Conservation (phyloP, 108 stramenopile species). For the Discostella stelligeroides region DNA sequence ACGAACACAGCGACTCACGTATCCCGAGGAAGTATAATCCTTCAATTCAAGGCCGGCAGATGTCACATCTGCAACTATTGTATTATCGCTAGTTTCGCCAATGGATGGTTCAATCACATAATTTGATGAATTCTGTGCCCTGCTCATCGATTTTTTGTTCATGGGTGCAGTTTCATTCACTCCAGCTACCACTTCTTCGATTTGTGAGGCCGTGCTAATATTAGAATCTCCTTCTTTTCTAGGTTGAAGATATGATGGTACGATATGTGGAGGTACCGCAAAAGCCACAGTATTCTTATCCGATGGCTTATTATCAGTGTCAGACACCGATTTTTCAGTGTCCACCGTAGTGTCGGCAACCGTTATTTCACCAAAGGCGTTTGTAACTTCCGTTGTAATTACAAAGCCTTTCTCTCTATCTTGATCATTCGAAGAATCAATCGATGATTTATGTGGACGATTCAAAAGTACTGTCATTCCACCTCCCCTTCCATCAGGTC, state of each 20-base stretch:
- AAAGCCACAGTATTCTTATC: constrained; percentile 15
- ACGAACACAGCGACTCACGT: constrained; percentile 19
- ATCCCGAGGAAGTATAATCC: constrained; percentile 39
- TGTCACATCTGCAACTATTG: too few species aligned
- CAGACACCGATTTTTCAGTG: neutral
- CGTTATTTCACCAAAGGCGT: neutral
- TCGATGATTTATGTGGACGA: neutral
- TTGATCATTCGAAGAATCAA: neutral
- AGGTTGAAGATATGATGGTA: neutral
- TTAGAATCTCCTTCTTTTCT: constrained; percentile 11
- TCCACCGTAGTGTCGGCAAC: too few species aligned
- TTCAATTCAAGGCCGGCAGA: neutral
- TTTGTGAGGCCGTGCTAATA: constrained; percentile 14
- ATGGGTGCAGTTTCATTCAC: neutral
- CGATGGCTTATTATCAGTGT: neutral
- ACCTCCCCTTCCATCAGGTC: constrained; percentile 31
- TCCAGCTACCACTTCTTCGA: constrained; percentile 3
- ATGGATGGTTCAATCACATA: neutral
- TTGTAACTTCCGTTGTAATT: constrained; percentile 4
- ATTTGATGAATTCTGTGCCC: constrained; percentile 7
- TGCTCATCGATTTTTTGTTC: neutral
- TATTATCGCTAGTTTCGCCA: neutral
- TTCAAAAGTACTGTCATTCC: neutral
- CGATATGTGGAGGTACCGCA: constrained; percentile 8
- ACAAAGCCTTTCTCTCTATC: constrained; percentile 1